Percentiles rank a stretch among this genome's conserved stretches.
Evolutionary conservation across 2,329 filamentous ascomycete genomes (phyloP).

Genomic region (Sporothrix dimorphospora): DNA sequence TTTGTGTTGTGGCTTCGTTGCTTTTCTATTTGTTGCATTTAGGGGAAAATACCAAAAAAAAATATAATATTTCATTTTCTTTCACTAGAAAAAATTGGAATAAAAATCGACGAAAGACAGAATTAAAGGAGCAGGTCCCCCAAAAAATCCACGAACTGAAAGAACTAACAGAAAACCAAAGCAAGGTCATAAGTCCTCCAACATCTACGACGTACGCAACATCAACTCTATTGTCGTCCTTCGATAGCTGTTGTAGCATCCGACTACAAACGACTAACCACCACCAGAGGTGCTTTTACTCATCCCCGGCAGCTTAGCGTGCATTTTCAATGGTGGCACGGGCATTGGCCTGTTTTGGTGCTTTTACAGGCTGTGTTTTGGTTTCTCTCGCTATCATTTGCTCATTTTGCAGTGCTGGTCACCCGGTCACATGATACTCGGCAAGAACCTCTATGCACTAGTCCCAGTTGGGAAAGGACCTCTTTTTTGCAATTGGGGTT

Average conservation of each 20-base stretch:
- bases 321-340: constrained; percentile 25
- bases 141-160: neutral
- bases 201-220: too few species aligned
- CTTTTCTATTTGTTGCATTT: too few species aligned
- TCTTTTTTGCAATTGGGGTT: constrained; percentile 22
- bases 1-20: too few species aligned
- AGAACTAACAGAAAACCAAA: too few species aligned
- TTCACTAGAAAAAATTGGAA: too few species aligned
- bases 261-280: too few species aligned
- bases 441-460: constrained; percentile 10
- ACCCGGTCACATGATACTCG: constrained; percentile 22
- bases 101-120: too few species aligned
- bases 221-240: neutral
- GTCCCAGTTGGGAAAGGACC: constrained; percentile 31
- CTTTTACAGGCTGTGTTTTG: constrained; percentile 4
- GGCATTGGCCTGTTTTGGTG: constrained; percentile 26
- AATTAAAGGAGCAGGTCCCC: too few species aligned
- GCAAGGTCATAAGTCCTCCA: too few species aligned
- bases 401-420: neutral
- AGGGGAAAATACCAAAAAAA: too few species aligned
- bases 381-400: neutral
- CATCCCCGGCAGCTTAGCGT: constrained; percentile 14
- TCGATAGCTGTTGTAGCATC: too few species aligned
- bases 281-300: neutral
- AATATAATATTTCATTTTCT: too few species aligned